A percentile compares a stretch with the other conserved stretches of the same genome.
These are phyloP conservation scores for Candida suzukii DNA, from an alignment of 805 yeast genomes.

Conservation along the genomic window DNA sequence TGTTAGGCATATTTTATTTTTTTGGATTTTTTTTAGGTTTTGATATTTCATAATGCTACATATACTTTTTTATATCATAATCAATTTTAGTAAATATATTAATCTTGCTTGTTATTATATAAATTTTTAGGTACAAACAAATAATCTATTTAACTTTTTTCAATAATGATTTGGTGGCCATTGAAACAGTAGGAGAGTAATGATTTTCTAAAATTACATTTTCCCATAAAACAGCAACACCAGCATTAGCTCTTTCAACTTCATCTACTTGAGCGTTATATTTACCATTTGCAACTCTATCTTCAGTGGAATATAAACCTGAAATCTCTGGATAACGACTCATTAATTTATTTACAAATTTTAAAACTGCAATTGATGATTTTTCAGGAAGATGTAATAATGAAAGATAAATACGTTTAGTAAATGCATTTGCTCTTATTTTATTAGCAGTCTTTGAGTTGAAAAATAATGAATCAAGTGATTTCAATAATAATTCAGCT, in stretches of 20 bases:
- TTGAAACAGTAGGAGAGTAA: conserved; percentile 74
- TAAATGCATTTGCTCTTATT: conserved; percentile 69
- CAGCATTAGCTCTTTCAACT: conserved; percentile 74
- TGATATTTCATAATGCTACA: no score
- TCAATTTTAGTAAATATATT: no score
- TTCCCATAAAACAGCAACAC: conserved; percentile 91
- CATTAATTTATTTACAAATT: conserved; percentile 70
- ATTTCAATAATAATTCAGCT: conserved; percentile 71
- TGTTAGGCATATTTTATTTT: no score
- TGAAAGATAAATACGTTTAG: conserved; percentile 67
- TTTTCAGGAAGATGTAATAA: conserved; percentile 81
- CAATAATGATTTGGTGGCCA: conserved; percentile 44
- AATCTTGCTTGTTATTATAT: no score
- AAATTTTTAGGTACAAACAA: no score
- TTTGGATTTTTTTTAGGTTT: no score
- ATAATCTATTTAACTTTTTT: conserved; percentile 23
- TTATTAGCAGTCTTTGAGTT: conserved; percentile 61
- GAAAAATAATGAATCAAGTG: conserved; percentile 78
- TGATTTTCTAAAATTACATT: conserved; percentile 71
- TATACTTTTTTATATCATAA: no score
- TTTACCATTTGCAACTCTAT: conserved; percentile 75
- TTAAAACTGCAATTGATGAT: conserved; percentile 68
- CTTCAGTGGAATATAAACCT: conserved; percentile 82
- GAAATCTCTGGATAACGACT: conserved; percentile 64
- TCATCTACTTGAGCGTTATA: conserved; percentile 59